A percentile compares a stretch with the other conserved stretches of the same genome.
These are phyloP conservation scores for Leccinum uliginosum DNA, from an alignment of 768 basidiomycete species.

Conservation along the genomic window DNA sequence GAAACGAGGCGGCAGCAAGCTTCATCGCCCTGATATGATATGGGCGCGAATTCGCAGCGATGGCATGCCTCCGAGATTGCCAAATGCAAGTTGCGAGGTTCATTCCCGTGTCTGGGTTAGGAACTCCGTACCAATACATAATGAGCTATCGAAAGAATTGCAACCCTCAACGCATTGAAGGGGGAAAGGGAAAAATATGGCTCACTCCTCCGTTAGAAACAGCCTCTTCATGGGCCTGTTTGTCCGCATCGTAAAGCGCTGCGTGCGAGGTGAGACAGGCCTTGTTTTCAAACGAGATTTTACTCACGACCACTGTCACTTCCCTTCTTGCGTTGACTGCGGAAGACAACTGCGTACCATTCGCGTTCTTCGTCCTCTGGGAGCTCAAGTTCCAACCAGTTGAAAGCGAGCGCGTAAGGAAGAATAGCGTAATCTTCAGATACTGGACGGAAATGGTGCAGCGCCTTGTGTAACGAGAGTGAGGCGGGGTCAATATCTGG, in stretches of 20 bases:
- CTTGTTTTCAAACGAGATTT: background rate
- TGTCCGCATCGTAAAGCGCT: slow-evolving; percentile 87
- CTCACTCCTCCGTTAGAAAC: slow-evolving; percentile 79
- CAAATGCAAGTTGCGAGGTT: slow-evolving; percentile 97
- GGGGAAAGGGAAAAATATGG: slow-evolving; percentile 6
- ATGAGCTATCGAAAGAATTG: slow-evolving; percentile 48
- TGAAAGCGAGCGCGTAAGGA: slow-evolving; percentile 78
- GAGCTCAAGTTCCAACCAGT: slow-evolving; percentile 72
- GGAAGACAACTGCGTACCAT: slow-evolving; percentile 92
- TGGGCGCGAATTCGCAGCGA: slow-evolving; percentile 74
- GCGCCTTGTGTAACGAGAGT: slow-evolving; percentile 77
- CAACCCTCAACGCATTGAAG: slow-evolving; percentile 2
- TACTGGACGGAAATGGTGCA: slow-evolving; percentile 70
- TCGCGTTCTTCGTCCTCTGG: slow-evolving; percentile 72
- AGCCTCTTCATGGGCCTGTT: slow-evolving; percentile 88
- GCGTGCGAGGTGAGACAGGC: slow-evolving; percentile 6
- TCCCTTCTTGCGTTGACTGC: slow-evolving; percentile 67
- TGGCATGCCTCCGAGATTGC: slow-evolving; percentile 83
- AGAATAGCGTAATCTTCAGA: slow-evolving; percentile 55
- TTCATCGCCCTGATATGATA: slow-evolving; percentile 81
- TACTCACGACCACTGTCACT: slow-evolving; percentile 63
- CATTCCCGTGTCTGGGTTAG: slow-evolving; percentile 66
- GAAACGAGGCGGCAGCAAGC: slow-evolving; percentile 73
- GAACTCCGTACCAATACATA: slow-evolving; percentile 93
- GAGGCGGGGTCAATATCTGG: slow-evolving; percentile 86